phyloP scores from a whole-genome alignment of 768 basidiomycete species.

The Holtermanniella nyarrowii region DNA sequence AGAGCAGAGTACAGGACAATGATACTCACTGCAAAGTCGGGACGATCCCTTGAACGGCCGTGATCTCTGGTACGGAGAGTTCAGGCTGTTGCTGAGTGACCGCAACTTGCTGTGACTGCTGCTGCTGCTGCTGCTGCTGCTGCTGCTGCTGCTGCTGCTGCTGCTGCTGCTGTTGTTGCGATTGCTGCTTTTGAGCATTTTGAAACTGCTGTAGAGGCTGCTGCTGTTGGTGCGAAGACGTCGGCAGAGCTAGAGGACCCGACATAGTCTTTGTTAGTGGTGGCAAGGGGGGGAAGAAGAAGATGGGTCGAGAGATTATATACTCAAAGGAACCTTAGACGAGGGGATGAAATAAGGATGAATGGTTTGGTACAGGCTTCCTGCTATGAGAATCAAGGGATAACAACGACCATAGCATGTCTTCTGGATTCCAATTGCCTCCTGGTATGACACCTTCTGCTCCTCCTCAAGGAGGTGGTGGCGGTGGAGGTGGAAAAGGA shows the following conservation, averaged over 20 bases:
- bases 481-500: slow-evolving; percentile 7
- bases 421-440: background rate
- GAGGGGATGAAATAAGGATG: too few species aligned
- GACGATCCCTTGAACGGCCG: slow-evolving; percentile 93
- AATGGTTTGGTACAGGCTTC: too few species aligned
- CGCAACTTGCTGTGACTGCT: too few species aligned
- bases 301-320: background rate
- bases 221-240: background rate
- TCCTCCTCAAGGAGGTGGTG: background rate
- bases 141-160: too few species aligned
- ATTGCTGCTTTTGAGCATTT: slow-evolving; percentile 8
- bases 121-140: too few species aligned
- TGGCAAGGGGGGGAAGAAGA: slow-evolving; percentile 10
- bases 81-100: background rate
- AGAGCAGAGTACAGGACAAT: background rate
- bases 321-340: background rate
- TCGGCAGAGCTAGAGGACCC: background rate
- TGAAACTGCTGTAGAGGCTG: slow-evolving; percentile 1
- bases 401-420: too few species aligned
- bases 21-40: slow-evolving; percentile 76
- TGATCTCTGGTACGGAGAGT: slow-evolving; percentile 52
- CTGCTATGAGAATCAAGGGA: too few species aligned
- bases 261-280: slow-evolving; percentile 11
- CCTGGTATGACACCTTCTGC: background rate
- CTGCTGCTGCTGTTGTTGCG: slow-evolving; percentile 5